These are phyloP conservation scores for Globisporangium nagaii DNA, from an alignment of 352 stramenopile species.

Conservation along the genomic window DNA sequence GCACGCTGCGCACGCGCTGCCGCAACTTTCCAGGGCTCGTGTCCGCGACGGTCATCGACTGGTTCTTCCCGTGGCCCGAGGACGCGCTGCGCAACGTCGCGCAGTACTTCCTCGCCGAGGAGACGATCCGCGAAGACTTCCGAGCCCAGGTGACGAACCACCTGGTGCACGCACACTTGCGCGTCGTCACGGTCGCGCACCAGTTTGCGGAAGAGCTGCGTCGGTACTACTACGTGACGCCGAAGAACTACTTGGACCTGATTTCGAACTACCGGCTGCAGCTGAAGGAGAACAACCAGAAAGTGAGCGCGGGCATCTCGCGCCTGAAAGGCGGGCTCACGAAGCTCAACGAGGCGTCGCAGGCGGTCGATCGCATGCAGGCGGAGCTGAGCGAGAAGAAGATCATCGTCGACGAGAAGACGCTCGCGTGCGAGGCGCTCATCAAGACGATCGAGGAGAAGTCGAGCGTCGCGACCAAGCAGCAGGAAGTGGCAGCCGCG, in stretches of 20 bases:
- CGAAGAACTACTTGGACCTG: slow-evolving; percentile 96
- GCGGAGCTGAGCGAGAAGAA: slow-evolving; percentile 93
- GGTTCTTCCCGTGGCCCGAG: slow-evolving; percentile 95
- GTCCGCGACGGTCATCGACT: slow-evolving; percentile 92
- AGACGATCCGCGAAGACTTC: slow-evolving; percentile 85
- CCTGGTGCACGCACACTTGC: slow-evolving; percentile 89
- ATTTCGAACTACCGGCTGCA: slow-evolving; percentile 91
- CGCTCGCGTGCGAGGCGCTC: slow-evolving; percentile 86
- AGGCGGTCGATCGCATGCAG: slow-evolving; percentile 93
- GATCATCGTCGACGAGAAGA: slow-evolving; percentile 94
- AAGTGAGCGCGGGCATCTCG: slow-evolving; percentile 87
- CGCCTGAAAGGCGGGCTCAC: slow-evolving; percentile 89
- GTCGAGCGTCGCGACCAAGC: slow-evolving; percentile 86
- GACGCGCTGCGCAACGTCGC: slow-evolving; percentile 92
- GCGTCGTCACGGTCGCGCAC: slow-evolving; percentile 86
- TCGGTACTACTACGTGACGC: slow-evolving; percentile 95
- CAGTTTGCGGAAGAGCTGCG: slow-evolving; percentile 90
- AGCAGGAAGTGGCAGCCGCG: slow-evolving; percentile 86
- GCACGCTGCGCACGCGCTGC: slow-evolving; percentile 90
- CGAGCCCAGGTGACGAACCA: slow-evolving; percentile 80
- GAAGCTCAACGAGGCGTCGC: slow-evolving; percentile 92
- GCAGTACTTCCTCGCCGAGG: slow-evolving; percentile 91
- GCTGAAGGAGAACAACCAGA: slow-evolving; percentile 88
- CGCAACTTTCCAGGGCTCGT: slow-evolving; percentile 94
- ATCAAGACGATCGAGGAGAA: slow-evolving; percentile 95